A percentile compares a stretch with the other conserved stretches of the same genome.
Evolutionary conservation across 164 flowering plant genomes (phyloP).

Genomic region (Macadamia integrifolia): DNA sequence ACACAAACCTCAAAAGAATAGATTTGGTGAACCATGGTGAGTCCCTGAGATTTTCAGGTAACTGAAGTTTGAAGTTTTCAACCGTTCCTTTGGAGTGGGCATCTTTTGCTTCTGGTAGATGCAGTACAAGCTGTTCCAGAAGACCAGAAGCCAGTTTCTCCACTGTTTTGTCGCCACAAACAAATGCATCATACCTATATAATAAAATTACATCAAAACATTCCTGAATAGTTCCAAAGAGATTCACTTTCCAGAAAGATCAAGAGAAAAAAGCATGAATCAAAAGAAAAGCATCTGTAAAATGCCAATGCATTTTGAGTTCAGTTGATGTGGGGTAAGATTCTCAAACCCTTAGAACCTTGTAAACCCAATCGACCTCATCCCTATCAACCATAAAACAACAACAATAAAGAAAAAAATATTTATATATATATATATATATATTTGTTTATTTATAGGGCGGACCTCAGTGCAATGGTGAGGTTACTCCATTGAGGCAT

Average conservation of each 20-base stretch:
- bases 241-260: neutral
- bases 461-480: too few relatives aligned
- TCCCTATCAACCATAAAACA: too few relatives aligned
- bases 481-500: too few relatives aligned
- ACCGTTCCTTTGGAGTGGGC: slow-evolving; percentile 28
- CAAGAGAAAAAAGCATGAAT: neutral
- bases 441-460: too few relatives aligned
- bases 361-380: too few relatives aligned
- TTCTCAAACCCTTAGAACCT: too few relatives aligned
- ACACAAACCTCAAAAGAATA: slow-evolving; percentile 55
- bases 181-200: slow-evolving; percentile 67
- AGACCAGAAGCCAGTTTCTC: slow-evolving; percentile 54
- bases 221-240: neutral
- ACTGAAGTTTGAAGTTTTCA: slow-evolving; percentile 43
- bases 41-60: slow-evolving; percentile 32
- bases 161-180: slow-evolving; percentile 27
- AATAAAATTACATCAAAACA: neutral
- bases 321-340: neutral
- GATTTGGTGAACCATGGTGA: slow-evolving; percentile 75
- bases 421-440: too few relatives aligned
- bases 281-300: neutral
- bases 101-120: slow-evolving; percentile 39
- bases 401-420: too few relatives aligned
- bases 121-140: slow-evolving; percentile 46
- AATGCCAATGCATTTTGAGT: neutral